Conservation (phyloP, 1,284 basidiomycete species). For the Paramarasmius palmivorus region DNA sequence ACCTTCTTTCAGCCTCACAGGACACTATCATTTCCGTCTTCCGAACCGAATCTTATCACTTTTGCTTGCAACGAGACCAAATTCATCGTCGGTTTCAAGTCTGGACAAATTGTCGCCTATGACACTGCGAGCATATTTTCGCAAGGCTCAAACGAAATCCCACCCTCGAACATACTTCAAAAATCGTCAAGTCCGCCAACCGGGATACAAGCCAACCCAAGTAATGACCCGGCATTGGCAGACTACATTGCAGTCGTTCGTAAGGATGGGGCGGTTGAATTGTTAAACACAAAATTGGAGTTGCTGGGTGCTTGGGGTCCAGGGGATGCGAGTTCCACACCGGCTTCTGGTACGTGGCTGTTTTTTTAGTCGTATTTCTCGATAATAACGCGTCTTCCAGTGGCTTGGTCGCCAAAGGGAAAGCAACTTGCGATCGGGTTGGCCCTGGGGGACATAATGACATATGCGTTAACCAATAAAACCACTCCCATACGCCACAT, state of each 20-base stretch:
- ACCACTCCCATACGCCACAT: conserved; percentile 59
- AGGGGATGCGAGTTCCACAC: conserved; percentile 48
- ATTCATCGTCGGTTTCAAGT: conserved; percentile 56
- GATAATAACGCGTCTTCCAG: conserved; percentile 34
- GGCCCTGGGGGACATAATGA: conserved; percentile 69
- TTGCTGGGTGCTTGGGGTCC: conserved; percentile 65
- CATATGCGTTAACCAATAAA: conserved; percentile 63
- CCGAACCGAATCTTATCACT: conserved; percentile 49
- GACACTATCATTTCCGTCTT: conserved; percentile 41
- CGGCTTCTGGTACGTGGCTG: conserved; percentile 53
- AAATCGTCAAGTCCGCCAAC: conserved; percentile 44
- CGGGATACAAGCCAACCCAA: conserved; percentile 67
- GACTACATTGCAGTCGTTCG: conserved; percentile 64
- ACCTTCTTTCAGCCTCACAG: conserved; percentile 48
- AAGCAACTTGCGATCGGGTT: conserved; percentile 83
- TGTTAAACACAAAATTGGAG: conserved; percentile 56
- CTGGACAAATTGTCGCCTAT: conserved; percentile 60
- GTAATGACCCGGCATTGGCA: conserved; percentile 46
- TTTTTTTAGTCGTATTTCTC: conserved; percentile 8
- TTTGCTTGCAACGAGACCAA: conserved; percentile 61
- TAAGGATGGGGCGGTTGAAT: conserved; percentile 51
- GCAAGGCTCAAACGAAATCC: conserved; percentile 37
- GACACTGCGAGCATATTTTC: conserved; percentile 53
- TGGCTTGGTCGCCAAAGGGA: conserved; percentile 85
- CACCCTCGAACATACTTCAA: conserved; percentile 50